A percentile compares a stretch with the other conserved stretches of the same genome.
Evolutionary conservation across 345 rosid genomes (phyloP).

Genomic region (Melastoma malabathricum): DNA sequence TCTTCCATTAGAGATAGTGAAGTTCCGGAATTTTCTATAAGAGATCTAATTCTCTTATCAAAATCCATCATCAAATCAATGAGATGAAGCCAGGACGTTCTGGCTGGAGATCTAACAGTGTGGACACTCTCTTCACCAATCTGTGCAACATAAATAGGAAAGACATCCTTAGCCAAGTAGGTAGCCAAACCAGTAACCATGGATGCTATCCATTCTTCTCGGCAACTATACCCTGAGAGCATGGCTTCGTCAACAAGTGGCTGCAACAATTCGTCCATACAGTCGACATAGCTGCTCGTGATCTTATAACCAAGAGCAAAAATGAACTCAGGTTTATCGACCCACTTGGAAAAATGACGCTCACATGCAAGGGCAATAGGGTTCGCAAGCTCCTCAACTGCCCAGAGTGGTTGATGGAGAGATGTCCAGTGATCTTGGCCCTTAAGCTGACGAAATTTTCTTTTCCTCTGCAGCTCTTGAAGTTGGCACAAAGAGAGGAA

Average conservation of each 20-base stretch:
- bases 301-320: slow-evolving; percentile 82
- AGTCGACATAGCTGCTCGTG: slow-evolving; percentile 74
- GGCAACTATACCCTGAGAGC: slow-evolving; percentile 81
- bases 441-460: slow-evolving; percentile 77
- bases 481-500: slow-evolving; percentile 69
- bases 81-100: slow-evolving; percentile 74
- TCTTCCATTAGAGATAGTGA: slow-evolving; percentile 59
- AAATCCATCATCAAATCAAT: slow-evolving; percentile 83
- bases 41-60: slow-evolving; percentile 62
- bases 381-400: slow-evolving; percentile 85
- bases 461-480: slow-evolving; percentile 71
- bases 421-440: slow-evolving; percentile 47
- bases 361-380: slow-evolving; percentile 72
- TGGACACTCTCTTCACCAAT: slow-evolving; percentile 34
- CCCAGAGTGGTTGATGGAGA: slow-evolving; percentile 88
- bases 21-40: slow-evolving; percentile 68
- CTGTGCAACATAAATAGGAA: slow-evolving; percentile 51
- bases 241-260: slow-evolving; percentile 88
- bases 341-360: slow-evolving; percentile 67
- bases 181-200: slow-evolving; percentile 66
- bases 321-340: slow-evolving; percentile 66
- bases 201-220: slow-evolving; percentile 93
- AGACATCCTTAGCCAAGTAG: slow-evolving; percentile 68
- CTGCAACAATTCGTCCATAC: slow-evolving; percentile 85
- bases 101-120: slow-evolving; percentile 37